Conservation (phyloP, 2,329 filamentous ascomycete genomes). For the Ophiostoma sp. region DNA sequence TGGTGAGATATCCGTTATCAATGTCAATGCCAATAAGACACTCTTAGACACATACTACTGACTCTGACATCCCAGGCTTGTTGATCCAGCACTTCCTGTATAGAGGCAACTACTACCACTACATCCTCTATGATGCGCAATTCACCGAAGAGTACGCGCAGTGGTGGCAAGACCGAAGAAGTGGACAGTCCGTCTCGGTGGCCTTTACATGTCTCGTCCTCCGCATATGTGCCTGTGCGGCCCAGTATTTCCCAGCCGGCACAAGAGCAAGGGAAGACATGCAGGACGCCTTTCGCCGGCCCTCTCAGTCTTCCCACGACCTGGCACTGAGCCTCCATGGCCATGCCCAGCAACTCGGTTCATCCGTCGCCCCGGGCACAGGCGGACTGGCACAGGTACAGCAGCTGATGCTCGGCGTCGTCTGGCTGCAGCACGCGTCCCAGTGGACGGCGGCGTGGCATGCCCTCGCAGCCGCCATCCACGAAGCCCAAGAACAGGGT, state of each 20-base stretch:
- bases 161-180: conserved; percentile 41
- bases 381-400: conserved; percentile 44
- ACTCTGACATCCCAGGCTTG: conserved; percentile 36
- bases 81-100: conserved; percentile 44
- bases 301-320: background rate
- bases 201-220: conserved; percentile 45
- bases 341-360: conserved; percentile 34
- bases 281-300: conserved; percentile 33
- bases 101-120: conserved; percentile 44
- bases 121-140: conserved; percentile 41
- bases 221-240: conserved; percentile 43
- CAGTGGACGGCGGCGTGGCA: conserved; percentile 47
- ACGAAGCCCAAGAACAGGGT: conserved; percentile 46
- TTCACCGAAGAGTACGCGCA: conserved; percentile 42
- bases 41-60: no score
- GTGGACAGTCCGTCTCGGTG: conserved; percentile 35
- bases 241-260: conserved; percentile 39
- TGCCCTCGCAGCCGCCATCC: conserved; percentile 40
- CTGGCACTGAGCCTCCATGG: background rate
- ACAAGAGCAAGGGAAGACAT: conserved; percentile 39
- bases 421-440: conserved; percentile 45
- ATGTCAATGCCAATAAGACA: background rate
- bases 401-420: conserved; percentile 44
- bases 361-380: conserved; percentile 40
- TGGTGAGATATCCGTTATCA: background rate